Evolutionary conservation across 116 monocot species (phyloP).

Genomic region (Trichopus zeylanicus): DNA sequence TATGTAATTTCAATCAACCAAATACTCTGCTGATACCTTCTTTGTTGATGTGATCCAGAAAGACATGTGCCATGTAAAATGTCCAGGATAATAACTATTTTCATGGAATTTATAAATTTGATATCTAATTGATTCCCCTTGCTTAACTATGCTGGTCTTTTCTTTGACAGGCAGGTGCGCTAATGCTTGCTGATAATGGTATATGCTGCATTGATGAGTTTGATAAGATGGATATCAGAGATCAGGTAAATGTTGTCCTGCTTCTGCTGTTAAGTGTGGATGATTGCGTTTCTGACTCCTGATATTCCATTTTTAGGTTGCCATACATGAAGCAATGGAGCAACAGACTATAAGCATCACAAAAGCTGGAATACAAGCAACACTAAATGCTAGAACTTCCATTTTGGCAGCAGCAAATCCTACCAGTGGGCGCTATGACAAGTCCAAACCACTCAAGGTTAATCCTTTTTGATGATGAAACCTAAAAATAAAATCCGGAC

Average conservation of each 20-base stretch:
- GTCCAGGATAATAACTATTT: background rate
- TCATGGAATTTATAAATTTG: background rate
- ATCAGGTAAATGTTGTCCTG: constrained; percentile 51
- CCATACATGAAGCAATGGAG: constrained; percentile 98
- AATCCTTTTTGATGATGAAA: background rate
- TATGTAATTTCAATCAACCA: no score
- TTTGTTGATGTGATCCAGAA: no score
- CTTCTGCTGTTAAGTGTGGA: background rate
- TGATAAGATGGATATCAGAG: constrained; percentile 96
- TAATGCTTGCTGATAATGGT: constrained; percentile 99
- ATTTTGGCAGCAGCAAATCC: constrained; percentile 97
- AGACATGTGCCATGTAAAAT: background rate
- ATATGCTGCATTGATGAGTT: constrained; percentile 99
- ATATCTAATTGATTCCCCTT: background rate
- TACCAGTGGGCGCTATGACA: constrained; percentile 87
- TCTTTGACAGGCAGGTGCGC: constrained; percentile 71
- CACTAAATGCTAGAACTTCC: constrained; percentile 86
- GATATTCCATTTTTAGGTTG: constrained; percentile 47
- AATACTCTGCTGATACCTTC: no score
- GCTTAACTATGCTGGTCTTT: background rate
- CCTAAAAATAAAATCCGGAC: background rate
- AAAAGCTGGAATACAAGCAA: constrained; percentile 97
- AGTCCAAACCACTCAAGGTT: constrained; percentile 91
- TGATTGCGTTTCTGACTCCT: constrained; percentile 6
- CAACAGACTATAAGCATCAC: constrained; percentile 96